Base-by-base conservation (phyloP, 2,329 filamentous ascomycete genomes). In the Laburnicola sp. region DNA sequence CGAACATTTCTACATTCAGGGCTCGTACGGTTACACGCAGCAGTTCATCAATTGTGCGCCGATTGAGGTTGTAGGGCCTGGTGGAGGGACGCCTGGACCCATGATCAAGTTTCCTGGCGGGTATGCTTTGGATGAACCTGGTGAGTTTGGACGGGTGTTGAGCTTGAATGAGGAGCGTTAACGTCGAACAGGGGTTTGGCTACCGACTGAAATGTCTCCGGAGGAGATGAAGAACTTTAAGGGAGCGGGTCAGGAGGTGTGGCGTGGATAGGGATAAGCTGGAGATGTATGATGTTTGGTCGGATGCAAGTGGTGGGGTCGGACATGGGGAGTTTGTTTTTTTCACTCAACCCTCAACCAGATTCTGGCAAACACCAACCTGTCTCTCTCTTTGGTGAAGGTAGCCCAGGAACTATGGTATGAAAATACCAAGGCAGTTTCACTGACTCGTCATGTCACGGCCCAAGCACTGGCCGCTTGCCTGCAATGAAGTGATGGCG, bases 71-170 rank as follows among this genome's bases (percentile, higher is more conserved):
- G 39, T 42, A 4, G 53, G 53, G 2, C 25, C 41, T 9, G 55
- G 55, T 9, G 54, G 39, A 9, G 80, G 78, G 16, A 76, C 76
- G 44, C 75, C 73, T 21, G 70, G 66, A 50, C 63, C 69, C 3
- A 34, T 37, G 35, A 75, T 73, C 22, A 61, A 73, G 16, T 80
- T 77, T 51, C 80, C 78, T 6, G 69, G 71, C 38, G 74, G 83
- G 22, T 86, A 86, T 38, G 16, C 28, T 6, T 10, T 45, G 9
- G 27, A 26, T 21, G 48, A 45, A 7, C 48, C 41, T 16, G 41
- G 48, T 50, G 28, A 39, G 40, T 40, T 32, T 25, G 4, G 6
- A 8, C 5, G 6, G n/a, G 3, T n/a, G 11, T 32, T 21, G 6
- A 11, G 3, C 10, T 30, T 6, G 21, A 11, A 8, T 2, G 4